Evolutionary conservation across 2,329 filamentous ascomycete genomes (phyloP).

Genomic region (Alternaria brassicae): DNA sequence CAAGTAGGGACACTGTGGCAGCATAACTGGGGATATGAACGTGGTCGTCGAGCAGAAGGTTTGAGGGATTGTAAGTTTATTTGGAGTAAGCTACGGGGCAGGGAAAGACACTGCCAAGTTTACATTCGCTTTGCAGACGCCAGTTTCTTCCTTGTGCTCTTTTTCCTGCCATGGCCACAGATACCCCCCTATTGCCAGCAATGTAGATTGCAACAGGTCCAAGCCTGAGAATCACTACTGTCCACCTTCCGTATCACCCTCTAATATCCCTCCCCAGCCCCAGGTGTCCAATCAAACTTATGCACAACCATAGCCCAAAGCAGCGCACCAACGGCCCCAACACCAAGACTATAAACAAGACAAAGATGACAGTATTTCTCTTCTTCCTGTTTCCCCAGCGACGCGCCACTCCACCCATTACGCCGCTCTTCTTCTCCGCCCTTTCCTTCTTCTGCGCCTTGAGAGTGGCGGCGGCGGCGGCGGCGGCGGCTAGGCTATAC

Average conservation of each 20-base stretch:
- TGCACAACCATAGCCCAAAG: conserved; percentile 6
- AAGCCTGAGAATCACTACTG: no score
- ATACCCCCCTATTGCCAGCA: background rate
- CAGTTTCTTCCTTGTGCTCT: background rate
- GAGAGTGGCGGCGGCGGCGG: background rate
- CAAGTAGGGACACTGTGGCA: no score
- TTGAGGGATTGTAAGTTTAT: background rate
- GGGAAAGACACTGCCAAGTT: background rate
- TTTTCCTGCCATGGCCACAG: background rate
- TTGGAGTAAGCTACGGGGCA: background rate
- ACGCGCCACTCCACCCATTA: background rate
- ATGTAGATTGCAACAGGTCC: background rate
- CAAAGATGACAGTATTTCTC: background rate
- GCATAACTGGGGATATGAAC: no score
- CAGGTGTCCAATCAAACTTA: conserved; percentile 1
- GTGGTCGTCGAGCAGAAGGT: background rate
- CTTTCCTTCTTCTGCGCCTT: background rate
- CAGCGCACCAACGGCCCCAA: background rate
- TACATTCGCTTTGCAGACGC: background rate
- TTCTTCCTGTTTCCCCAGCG: background rate
- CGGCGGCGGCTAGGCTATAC: background rate
- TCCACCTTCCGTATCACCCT: no score
- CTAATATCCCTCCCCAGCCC: background rate
- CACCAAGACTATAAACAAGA: background rate
- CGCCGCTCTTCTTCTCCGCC: background rate